phyloP scores from a whole-genome alignment of 345 rosid species.

The Rhizophora mangle region DNA sequence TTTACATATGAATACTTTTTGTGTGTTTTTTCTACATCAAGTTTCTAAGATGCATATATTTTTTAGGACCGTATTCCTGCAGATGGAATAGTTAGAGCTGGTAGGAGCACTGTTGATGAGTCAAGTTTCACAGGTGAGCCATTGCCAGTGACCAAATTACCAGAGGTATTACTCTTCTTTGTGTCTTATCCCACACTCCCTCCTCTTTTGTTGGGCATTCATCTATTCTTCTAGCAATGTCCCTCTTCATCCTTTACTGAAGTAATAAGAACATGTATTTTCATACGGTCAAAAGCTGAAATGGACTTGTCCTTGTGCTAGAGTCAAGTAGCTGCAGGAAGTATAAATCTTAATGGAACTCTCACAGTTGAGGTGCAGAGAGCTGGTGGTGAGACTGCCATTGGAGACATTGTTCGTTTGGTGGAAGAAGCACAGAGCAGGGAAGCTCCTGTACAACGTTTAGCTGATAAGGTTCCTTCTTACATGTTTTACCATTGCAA shows the following conservation, averaged over 20 bases:
- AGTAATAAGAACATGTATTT: slow-evolving; percentile 3
- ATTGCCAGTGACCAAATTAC: slow-evolving; percentile 81
- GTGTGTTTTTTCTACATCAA: background rate
- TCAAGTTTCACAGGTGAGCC: slow-evolving; percentile 99
- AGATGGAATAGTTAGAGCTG: slow-evolving; percentile 88
- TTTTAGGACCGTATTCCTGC: slow-evolving; percentile 88
- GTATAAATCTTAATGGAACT: slow-evolving; percentile 91
- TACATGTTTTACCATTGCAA: slow-evolving; percentile 8
- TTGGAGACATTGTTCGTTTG: slow-evolving; percentile 83
- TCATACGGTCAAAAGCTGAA: slow-evolving; percentile 6
- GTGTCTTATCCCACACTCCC: background rate
- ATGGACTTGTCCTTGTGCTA: slow-evolving; percentile 35
- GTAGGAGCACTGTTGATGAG: slow-evolving; percentile 89
- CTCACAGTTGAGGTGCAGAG: slow-evolving; percentile 85
- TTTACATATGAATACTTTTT: slow-evolving; percentile 6
- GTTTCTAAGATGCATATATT: slow-evolving; percentile 15
- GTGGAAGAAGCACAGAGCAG: slow-evolving; percentile 97
- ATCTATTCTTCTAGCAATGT: background rate
- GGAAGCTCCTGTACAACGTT: slow-evolving; percentile 91
- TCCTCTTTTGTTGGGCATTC: slow-evolving; percentile 6
- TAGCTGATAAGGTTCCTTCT: slow-evolving; percentile 83
- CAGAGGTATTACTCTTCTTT: slow-evolving; percentile 64
- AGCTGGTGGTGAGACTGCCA: slow-evolving; percentile 96
- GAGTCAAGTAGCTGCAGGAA: slow-evolving; percentile 95
- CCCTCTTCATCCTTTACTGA: background rate